A percentile compares a stretch with the other conserved stretches of the same genome.
These are phyloP conservation scores for Lentinula detonsa DNA, from an alignment of 768 basidiomycete species.

Conservation along the genomic window DNA sequence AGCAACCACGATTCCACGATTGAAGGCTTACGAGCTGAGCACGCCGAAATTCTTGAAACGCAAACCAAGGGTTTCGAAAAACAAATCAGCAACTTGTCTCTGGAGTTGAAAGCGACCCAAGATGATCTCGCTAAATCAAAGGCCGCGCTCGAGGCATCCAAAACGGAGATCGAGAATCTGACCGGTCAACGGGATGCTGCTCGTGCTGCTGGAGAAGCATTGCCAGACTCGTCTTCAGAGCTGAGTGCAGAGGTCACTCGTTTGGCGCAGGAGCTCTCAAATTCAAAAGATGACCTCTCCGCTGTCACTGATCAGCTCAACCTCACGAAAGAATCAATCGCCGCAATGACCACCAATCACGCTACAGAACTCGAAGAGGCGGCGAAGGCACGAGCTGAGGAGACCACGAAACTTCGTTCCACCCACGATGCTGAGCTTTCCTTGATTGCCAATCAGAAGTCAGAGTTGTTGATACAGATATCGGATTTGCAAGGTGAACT, in stretches of 20 bases:
- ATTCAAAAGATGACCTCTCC: constrained; percentile 63
- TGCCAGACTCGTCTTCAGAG: constrained; percentile 14
- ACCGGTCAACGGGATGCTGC: constrained; percentile 63
- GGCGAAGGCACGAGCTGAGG: constrained; percentile 63
- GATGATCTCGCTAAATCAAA: constrained; percentile 81
- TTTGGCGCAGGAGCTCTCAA: constrained; percentile 52
- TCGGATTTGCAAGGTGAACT: constrained; percentile 79
- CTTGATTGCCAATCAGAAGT: constrained; percentile 52
- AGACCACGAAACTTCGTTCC: constrained; percentile 55
- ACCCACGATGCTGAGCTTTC: constrained; percentile 57
- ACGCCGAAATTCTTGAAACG: constrained; percentile 52
- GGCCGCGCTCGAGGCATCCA: constrained; percentile 42
- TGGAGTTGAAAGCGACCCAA: constrained; percentile 80
- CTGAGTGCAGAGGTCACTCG: constrained; percentile 44
- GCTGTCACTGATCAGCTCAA: constrained; percentile 61
- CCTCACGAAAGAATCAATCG: constrained; percentile 65
- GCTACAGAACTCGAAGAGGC: constrained; percentile 69
- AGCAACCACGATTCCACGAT: constrained; percentile 54
- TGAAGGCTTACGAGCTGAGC: constrained; percentile 58
- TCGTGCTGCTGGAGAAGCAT: constrained; percentile 35
- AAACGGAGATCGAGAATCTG: constrained; percentile 49
- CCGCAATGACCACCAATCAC: constrained; percentile 67
- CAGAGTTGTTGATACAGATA: constrained; percentile 52
- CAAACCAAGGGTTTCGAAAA: constrained; percentile 56
- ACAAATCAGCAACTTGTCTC: constrained; percentile 49